Evolutionary conservation across 805 yeast genomes (phyloP).

Genomic region (Candida broadrunensis): DNA sequence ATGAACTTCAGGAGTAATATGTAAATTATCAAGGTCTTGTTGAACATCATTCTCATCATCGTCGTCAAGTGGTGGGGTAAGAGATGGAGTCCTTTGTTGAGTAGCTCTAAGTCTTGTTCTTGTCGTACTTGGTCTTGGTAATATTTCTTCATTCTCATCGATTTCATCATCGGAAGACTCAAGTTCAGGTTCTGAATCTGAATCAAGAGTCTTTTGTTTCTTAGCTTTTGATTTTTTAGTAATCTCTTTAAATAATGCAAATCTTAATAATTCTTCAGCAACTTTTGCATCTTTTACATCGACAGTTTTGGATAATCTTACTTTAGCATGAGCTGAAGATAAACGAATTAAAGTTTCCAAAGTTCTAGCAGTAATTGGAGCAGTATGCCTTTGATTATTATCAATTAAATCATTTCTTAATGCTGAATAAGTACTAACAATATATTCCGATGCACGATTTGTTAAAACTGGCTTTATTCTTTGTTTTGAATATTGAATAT

Average conservation of each 20-base stretch:
- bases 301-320: slow-evolving; percentile 76
- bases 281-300: slow-evolving; percentile 76
- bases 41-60: slow-evolving; percentile 14
- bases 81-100: slow-evolving; percentile 9
- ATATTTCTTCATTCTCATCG: slow-evolving; percentile 19
- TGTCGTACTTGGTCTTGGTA: slow-evolving; percentile 12
- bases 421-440: slow-evolving; percentile 75
- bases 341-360: slow-evolving; percentile 92
- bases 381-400: slow-evolving; percentile 68
- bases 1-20: slow-evolving; percentile 17
- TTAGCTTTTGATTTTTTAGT: slow-evolving; percentile 35
- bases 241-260: slow-evolving; percentile 80
- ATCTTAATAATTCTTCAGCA: slow-evolving; percentile 83
- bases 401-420: slow-evolving; percentile 72
- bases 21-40: slow-evolving; percentile 25
- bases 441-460: slow-evolving; percentile 71
- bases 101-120: slow-evolving; percentile 12
- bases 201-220: slow-evolving; percentile 22
- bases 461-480: slow-evolving; percentile 81
- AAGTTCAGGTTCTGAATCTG: slow-evolving; percentile 26
- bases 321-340: slow-evolving; percentile 95
- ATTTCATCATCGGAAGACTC: slow-evolving; percentile 34
- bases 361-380: slow-evolving; percentile 98
- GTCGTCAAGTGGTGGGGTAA: slow-evolving; percentile 9
- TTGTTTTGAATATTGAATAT: slow-evolving; percentile 89